A percentile compares a stretch with the other conserved stretches of the same genome.
Conservation (phyloP, 2,329 filamentous ascomycete genomes). For the Pestalotiopsis sp. region DNA sequence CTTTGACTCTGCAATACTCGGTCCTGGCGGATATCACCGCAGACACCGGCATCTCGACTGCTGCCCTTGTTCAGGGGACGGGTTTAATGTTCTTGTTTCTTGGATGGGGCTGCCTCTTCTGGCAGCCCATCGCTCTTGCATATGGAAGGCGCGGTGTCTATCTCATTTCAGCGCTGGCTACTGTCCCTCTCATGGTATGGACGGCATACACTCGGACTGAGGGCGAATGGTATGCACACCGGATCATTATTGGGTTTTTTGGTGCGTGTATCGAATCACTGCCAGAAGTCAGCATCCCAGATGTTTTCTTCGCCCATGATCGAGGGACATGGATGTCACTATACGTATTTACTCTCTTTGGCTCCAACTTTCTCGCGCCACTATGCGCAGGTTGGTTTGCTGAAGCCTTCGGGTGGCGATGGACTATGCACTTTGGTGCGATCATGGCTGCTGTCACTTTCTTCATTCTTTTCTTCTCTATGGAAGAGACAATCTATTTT, state of each 20-base stretch:
- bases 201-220: conserved; percentile 28
- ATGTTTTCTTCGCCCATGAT: conserved; percentile 30
- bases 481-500: conserved; percentile 54
- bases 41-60: background rate
- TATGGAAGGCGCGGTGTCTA: conserved; percentile 34
- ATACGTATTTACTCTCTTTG: conserved; percentile 29
- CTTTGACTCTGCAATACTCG: background rate
- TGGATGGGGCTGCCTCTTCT: conserved; percentile 35
- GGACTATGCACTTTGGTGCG: conserved; percentile 33
- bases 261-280: conserved; percentile 31
- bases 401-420: conserved; percentile 29
- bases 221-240: conserved; percentile 26
- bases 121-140: conserved; percentile 32
- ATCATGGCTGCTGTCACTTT: conserved; percentile 6
- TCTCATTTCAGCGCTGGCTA: conserved; percentile 27
- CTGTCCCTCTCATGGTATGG: conserved; percentile 22
- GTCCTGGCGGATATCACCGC: background rate
- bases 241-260: conserved; percentile 29
- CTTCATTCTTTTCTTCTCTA: conserved; percentile 44
- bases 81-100: conserved; percentile 31
- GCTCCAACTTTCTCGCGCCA: conserved; percentile 32
- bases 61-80: background rate
- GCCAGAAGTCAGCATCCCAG: conserved; percentile 28
- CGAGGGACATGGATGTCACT: conserved; percentile 27
- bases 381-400: conserved; percentile 36